Evolutionary conservation across 345 rosid species (phyloP), one percentile per base, ranked within the genome.

Genomic region (Toxicodendron radicans): DNA sequence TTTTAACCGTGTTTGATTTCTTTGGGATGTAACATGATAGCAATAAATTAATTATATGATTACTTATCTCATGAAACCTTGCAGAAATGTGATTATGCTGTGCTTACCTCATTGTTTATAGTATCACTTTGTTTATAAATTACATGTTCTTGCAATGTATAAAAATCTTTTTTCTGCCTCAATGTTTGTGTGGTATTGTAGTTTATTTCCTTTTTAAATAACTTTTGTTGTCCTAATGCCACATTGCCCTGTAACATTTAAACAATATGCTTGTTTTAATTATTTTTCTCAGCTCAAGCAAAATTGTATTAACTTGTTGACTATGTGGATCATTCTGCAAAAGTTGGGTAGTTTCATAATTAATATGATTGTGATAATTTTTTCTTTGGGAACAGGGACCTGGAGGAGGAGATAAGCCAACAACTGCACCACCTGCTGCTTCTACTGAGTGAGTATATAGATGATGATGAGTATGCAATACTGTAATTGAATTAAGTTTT

Each of bases 341-440:
- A 38, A 38, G 43, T 38, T 38, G 43, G 43, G 30, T 38, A 7
- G 43, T 38, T 38, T 38, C 9, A 38, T 7, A 38, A 38, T 38
- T 43, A 51, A 30, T 52, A 18, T 8, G 14, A n/a, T 60, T 62
- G 9, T 56, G 56, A 20, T n/a, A n/a, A 64, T 69, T 17, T 32
- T 12, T 63, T 18, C 9, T 53, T 20, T 38, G 13, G 75, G 46
- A 51, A 16, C 74, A 89, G 90, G 92, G 95, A 35, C 95, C 92
- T 66, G 86, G 88, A 52, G 89, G 85, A 76, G 70, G 41, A 35
- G 93, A 81, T 33, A 74, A 78, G 67, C 77, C 80, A 49, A 75
- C 75, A 35, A 68, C 79, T 6, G 84, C 86, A 64, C 64, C 83
- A 56, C 73, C 85, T 71, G 80, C 81, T 2, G 79, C 82, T 23